Evolutionary conservation across 306 rosid genomes (phyloP).

Genomic region (Pachyrhizus erosus): DNA sequence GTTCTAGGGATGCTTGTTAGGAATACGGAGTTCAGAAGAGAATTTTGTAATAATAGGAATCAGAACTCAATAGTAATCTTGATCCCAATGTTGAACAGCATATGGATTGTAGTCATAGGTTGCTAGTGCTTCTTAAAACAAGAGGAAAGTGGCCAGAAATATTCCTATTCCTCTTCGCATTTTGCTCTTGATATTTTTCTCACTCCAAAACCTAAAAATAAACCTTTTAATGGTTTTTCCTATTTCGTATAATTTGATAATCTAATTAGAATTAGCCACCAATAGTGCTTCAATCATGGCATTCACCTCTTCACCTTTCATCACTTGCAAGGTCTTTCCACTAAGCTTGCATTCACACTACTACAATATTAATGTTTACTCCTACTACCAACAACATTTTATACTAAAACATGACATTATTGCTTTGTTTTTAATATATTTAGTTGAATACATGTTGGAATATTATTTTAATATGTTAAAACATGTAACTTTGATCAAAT

Average conservation of each 20-base stretch:
- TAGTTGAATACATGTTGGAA: too few species aligned
- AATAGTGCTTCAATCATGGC: slow-evolving; percentile 36
- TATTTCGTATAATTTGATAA: too few species aligned
- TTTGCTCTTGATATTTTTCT: slow-evolving; percentile 21
- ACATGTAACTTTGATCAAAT: too few species aligned
- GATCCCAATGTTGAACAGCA: too few species aligned
- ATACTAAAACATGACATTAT: too few species aligned
- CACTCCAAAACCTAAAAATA: not conserved
- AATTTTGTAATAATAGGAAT: too few species aligned
- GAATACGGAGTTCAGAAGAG: too few species aligned
- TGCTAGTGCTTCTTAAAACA: slow-evolving; percentile 15
- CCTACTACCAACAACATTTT: not conserved
- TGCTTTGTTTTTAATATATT: too few species aligned
- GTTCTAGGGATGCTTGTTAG: not conserved
- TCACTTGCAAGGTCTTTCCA: slow-evolving; percentile 42
- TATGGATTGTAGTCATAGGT: not conserved
- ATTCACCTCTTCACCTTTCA: slow-evolving; percentile 36
- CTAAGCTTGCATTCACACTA: not conserved
- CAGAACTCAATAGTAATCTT: too few species aligned
- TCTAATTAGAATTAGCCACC: not conserved
- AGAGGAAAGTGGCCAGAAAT: slow-evolving; percentile 29
- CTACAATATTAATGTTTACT: not conserved
- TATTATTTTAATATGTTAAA: too few species aligned
- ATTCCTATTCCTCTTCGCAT: not conserved
- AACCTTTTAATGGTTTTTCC: too few species aligned